Conservation (phyloP, 108 stramenopile species). For the Halocafeteria seosinensis region DNA sequence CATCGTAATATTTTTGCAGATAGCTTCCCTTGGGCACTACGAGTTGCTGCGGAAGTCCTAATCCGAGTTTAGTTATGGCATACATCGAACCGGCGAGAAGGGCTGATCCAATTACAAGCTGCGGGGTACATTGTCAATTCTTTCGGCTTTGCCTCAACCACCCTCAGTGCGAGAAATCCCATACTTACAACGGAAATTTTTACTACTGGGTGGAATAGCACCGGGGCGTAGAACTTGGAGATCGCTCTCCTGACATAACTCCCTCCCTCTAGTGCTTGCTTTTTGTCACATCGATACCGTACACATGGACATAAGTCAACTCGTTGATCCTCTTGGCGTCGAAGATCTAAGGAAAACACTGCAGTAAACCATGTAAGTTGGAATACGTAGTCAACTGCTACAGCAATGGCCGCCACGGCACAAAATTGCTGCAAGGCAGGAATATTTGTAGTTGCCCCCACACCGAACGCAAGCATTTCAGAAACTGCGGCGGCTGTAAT, state of each 20-base stretch:
- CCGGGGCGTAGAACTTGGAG: background rate
- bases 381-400: conserved; percentile 15
- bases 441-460: conserved; percentile 23
- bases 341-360: conserved; percentile 13
- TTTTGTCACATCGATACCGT: background rate
- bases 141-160: too few species aligned
- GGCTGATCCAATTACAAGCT: too few species aligned
- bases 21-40: conserved; percentile 22
- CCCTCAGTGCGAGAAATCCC: too few species aligned
- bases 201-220: background rate
- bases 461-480: conserved; percentile 17
- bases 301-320: conserved; percentile 16
- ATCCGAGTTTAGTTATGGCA: background rate
- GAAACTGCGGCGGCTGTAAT: conserved; percentile 24
- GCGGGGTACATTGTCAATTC: too few species aligned
- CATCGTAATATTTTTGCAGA: conserved; percentile 21
- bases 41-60: conserved; percentile 28
- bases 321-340: conserved; percentile 8
- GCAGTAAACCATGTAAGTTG: conserved; percentile 30
- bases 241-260: background rate
- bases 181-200: background rate
- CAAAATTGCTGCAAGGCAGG: conserved; percentile 28
- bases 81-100: conserved; percentile 3
- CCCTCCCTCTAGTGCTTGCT: too few species aligned
- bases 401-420: conserved; percentile 22